Base-by-base conservation (phyloP, 2,329 filamentous ascomycete genomes). In the Rhynchosporium agropyri region DNA sequence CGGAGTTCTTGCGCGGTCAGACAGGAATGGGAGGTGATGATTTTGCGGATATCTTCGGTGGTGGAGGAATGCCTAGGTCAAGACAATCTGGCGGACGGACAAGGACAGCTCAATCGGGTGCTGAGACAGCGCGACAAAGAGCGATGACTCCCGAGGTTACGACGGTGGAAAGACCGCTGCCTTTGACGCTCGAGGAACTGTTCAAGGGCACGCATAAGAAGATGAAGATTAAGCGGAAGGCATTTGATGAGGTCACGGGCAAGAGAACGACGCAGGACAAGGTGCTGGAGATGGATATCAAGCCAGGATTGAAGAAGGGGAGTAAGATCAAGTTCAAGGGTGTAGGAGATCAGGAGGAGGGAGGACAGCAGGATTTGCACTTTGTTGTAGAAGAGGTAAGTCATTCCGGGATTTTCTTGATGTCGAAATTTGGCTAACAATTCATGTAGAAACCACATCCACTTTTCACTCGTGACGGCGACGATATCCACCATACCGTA, bases 291-390 rank as follows among this genome's bases (percentile, higher is more conserved):
- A 94, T 98, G 58, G 92, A 92, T 53, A 97, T 99, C 79, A 98
- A 97, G 79, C 88, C 92, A 5, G 95, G 95, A 63, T 79, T 98
- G 77, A 97, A 98, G 79, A 93, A 96, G 71, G 95, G 95, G 36
- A 96, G 91, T 73, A 99, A 98, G 83, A 97, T 99, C 78, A 97
- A 97, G 79, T 99, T 97, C 75, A 91, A 90, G 74, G 92, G 94
- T 48, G 93, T 99, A n/a, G 95, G 95, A 10, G 95, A 99, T 77
- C 93, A 98, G 76, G 92, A 97, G 65, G 95, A 98, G 74, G 95
- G 95, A 48, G 94, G 94, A 13, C 91, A 92, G 63, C 95, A 99
- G 76, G 95, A 99, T 77, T 78, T 99, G 58, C 93, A 97, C 76
- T 96, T 99, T 72, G 89, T 99, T 63, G 85, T 99, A 28, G 89